Base-by-base conservation (phyloP, 225 moss, liverwort and hornwort species). In the Lunularia cruciata region DNA sequence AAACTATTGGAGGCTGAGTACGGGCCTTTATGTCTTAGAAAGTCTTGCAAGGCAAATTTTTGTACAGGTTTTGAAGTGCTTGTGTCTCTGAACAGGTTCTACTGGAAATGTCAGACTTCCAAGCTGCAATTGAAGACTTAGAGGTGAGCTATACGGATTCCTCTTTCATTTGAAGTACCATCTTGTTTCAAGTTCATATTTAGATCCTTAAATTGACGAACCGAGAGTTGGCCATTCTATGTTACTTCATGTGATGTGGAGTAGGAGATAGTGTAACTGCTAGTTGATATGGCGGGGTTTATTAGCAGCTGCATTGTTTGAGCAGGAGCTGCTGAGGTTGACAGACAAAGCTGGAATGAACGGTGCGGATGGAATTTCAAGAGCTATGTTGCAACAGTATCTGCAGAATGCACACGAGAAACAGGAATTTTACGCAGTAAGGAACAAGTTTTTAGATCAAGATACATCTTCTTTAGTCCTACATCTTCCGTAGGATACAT, bases 81-180 rank as follows among this genome's bases (percentile, higher is more conserved):
- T n/a, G n/a, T 2, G 38, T 38, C n/a, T 36, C 11, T 60, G 9
- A 36, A 42, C 77, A 86, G 85, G 74, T 79, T 37, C 68, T 86
- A 27, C 69, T 80, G 74, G 85, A 86, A 70, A 86, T 58, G 8
- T 70, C 83, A 46, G 82, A 86, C 34, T 86, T 86, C 33, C 74
- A 83, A 72, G 85, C 70, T 53, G 85, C 82, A 39, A 73, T 86
- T 27, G 60, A 75, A 60, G 85, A 86, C 72, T 63, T 86, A n/a
- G 73, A 80, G 85, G 85, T 86, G 60, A 8, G 39, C 25, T 5
- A 0, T 1, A 38, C 23, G 7, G 27, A 25, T 23, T 53, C 2
- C 54, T 54, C 0, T 0, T 10, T 16, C 1, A 43, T 16, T 43
- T 43, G 11, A 43, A 43, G 3, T 43, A 16, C 43, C 3, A 43